A percentile compares a stretch with the other conserved stretches of the same genome.
These are phyloP conservation scores for Paraleonurus japonicus DNA, from an alignment of 257 asterid species.

Conservation along the genomic window DNA sequence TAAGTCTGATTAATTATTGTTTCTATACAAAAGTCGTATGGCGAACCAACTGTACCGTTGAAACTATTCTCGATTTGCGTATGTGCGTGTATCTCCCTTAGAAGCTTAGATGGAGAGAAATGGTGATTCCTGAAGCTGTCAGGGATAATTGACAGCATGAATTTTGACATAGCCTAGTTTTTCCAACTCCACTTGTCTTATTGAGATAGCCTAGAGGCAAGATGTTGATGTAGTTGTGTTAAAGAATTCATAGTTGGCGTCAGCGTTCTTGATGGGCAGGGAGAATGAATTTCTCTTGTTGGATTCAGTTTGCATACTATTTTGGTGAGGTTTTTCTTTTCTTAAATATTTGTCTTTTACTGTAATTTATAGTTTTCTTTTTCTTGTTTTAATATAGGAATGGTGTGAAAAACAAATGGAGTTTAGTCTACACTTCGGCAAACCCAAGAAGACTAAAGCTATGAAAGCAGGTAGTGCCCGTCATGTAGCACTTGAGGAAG, in stretches of 20 bases:
- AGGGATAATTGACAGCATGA: not conserved
- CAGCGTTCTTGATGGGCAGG: not conserved
- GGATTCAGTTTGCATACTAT: not conserved
- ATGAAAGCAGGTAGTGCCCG: slow-evolving; percentile 88
- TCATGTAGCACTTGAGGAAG: slow-evolving; percentile 76
- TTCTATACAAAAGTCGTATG: not conserved
- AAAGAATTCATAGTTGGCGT: not conserved
- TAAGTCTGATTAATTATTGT: not conserved
- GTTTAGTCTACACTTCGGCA: slow-evolving; percentile 50
- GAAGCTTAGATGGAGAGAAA: not conserved
- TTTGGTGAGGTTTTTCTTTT: not conserved
- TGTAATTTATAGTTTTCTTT: not conserved
- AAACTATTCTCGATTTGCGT: not conserved
- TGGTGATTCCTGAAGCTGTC: not conserved
- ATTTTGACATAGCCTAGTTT: not conserved
- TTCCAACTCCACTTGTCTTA: not conserved
- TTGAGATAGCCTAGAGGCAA: not conserved
- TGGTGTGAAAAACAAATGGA: slow-evolving; percentile 97
- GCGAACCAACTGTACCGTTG: not conserved
- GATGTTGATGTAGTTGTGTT: not conserved
- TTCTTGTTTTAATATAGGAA: slow-evolving; percentile 45
- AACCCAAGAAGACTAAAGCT: slow-evolving; percentile 59
- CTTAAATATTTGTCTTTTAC: not conserved
- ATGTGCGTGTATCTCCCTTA: not conserved
- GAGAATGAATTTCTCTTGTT: slow-evolving; percentile 8